Conservation (phyloP, 148 eudicot genomes). For the Cornus suecica region DNA sequence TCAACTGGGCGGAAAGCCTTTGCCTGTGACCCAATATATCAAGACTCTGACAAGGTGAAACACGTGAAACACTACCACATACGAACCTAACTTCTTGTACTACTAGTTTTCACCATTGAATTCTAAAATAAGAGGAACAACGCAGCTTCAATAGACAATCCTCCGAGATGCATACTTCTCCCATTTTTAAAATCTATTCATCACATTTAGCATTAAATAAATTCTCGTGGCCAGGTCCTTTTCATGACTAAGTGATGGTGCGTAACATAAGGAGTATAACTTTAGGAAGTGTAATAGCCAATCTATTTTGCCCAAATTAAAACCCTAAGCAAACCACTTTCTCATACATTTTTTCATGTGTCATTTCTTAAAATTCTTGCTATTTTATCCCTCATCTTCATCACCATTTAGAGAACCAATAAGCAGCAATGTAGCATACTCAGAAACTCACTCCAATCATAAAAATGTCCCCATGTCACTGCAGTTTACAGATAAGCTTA, state of each 20-base stretch:
- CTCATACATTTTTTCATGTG: neutral
- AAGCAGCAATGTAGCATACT: neutral
- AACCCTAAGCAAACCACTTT: neutral
- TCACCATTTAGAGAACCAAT: neutral
- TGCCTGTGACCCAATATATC: constrained; percentile 41
- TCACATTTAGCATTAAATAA: neutral
- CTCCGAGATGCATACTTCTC: neutral
- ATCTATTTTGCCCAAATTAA: neutral
- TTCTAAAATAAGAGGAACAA: neutral
- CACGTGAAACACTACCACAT: neutral
- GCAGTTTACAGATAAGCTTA: neutral
- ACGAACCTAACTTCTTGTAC: neutral
- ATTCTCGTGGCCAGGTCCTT: neutral
- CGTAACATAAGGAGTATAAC: neutral
- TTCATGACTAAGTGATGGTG: too few relatives aligned
- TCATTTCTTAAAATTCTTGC: too few relatives aligned
- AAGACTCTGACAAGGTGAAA: neutral
- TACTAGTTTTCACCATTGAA: neutral
- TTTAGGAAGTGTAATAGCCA: neutral
- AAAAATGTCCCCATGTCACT: neutral
- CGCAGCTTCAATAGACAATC: neutral
- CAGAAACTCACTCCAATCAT: neutral
- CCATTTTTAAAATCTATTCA: neutral
- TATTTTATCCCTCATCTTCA: neutral
- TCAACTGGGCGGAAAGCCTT: constrained; percentile 75